Evolutionary conservation across 371 early-diverging fungal species (phyloP).

Genomic region (Ordospora colligata): DNA sequence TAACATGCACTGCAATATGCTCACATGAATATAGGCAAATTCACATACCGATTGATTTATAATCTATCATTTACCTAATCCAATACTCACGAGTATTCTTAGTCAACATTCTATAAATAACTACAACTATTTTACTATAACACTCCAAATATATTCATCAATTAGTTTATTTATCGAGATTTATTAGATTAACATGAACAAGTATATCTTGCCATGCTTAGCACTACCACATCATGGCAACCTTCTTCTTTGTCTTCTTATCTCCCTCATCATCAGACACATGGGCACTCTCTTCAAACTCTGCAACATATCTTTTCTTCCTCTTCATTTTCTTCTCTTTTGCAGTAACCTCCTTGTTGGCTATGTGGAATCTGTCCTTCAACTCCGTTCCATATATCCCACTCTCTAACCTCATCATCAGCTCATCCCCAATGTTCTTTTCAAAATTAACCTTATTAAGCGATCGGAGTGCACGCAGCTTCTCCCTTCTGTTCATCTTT

Average conservation of each 20-base stretch:
- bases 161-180: not conserved
- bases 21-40: too few relatives aligned
- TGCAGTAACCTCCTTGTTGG: slow-evolving; percentile 20
- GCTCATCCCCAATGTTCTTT: slow-evolving; percentile 85
- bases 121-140: too few relatives aligned
- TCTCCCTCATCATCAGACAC: slow-evolving; percentile 11
- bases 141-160: not conserved
- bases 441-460: slow-evolving; percentile 84
- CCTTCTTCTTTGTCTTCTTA: slow-evolving; percentile 14
- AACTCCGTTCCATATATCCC: slow-evolving; percentile 71
- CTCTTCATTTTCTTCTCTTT: slow-evolving; percentile 50
- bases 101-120: not conserved
- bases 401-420: slow-evolving; percentile 78
- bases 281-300: slow-evolving; percentile 50
- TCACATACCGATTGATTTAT: too few relatives aligned
- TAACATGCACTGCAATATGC: too few relatives aligned
- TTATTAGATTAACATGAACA: not conserved
- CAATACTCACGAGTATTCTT: too few relatives aligned
- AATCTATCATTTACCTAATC: too few relatives aligned
- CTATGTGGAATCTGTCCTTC: slow-evolving; percentile 70
- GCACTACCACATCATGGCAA: not conserved
- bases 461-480: slow-evolving; percentile 76
- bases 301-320: slow-evolving; percentile 59
- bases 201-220: not conserved
- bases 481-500: slow-evolving; percentile 81